A percentile compares a stretch with the other conserved stretches of the same genome.
Evolutionary conservation across 2,329 filamentous ascomycete genomes (phyloP).

Genomic region (Epichloe uncinata): DNA sequence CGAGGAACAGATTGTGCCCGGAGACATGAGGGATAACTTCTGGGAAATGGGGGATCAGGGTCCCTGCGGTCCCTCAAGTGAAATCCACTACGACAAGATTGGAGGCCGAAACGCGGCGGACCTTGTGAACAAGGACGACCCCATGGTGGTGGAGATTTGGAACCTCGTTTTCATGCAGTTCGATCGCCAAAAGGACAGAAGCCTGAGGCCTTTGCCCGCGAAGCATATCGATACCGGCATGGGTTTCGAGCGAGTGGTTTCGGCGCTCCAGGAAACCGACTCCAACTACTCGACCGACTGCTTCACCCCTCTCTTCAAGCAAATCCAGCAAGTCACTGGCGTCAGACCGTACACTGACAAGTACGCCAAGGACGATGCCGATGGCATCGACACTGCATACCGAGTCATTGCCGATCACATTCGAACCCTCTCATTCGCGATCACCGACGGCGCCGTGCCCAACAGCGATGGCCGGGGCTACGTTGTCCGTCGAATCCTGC

Average conservation of each 20-base stretch:
- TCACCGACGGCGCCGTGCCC: conserved; percentile 81
- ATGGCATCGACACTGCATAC: conserved; percentile 93
- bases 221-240: conserved; percentile 96
- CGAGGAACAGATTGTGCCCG: conserved; percentile 85
- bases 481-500: conserved; percentile 82
- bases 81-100: conserved; percentile 93
- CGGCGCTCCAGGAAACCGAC: conserved; percentile 73
- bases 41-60: conserved; percentile 99
- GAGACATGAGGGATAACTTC: conserved; percentile 99
- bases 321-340: conserved; percentile 75
- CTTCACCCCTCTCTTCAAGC: conserved; percentile 79
- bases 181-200: conserved; percentile 81
- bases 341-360: conserved; percentile 75
- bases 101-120: conserved; percentile 80
- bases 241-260: conserved; percentile 91
- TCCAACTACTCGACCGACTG: conserved; percentile 98
- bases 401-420: conserved; percentile 93
- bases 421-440: conserved; percentile 79
- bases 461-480: conserved; percentile 95
- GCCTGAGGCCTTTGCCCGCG: conserved; percentile 70
- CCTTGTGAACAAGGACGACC: conserved; percentile 91
- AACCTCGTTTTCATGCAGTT: conserved; percentile 99
- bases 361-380: conserved; percentile 78
- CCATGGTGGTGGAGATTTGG: conserved; percentile 95
- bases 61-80: conserved; percentile 91